Conservation (phyloP, 2,329 filamentous ascomycete genomes). For the Colletotrichum endophyticum region DNA sequence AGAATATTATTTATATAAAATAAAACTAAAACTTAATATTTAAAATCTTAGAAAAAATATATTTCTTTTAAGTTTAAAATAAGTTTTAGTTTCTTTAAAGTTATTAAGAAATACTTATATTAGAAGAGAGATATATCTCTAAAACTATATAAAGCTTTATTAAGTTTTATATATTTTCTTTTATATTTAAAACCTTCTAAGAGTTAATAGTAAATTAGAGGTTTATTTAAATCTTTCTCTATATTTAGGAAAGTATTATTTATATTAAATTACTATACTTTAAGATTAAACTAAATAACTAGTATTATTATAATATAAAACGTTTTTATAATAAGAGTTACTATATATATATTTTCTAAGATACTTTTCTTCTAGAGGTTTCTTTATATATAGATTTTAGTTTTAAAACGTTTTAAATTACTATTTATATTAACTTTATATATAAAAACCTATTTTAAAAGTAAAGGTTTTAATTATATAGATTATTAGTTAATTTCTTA, state of each 20-base stretch:
- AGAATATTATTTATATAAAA: background rate
- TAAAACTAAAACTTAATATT: background rate
- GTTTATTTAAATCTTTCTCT: too few species aligned
- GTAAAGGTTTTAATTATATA: too few species aligned
- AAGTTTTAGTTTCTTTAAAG: background rate
- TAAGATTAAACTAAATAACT: too few species aligned
- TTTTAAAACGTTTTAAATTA: background rate
- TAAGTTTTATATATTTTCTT: background rate
- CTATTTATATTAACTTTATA: too few species aligned
- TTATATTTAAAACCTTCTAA: too few species aligned
- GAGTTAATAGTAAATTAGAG: too few species aligned
- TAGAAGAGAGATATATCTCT: background rate
- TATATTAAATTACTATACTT: too few species aligned
- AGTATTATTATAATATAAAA: too few species aligned
- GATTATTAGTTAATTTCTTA: too few species aligned
- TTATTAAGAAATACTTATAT: background rate
- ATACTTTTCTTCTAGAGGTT: background rate
- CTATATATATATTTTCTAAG: background rate
- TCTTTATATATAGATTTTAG: background rate
- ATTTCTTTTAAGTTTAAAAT: background rate
- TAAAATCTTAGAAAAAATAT: background rate
- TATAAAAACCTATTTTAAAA: too few species aligned
- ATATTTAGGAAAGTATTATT: too few species aligned
- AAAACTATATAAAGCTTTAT: background rate
- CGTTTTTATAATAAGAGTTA: too few species aligned